These are phyloP conservation scores for Chaetomium globosum DNA, from an alignment of 2,329 filamentous ascomycete species.

Conservation along the genomic window DNA sequence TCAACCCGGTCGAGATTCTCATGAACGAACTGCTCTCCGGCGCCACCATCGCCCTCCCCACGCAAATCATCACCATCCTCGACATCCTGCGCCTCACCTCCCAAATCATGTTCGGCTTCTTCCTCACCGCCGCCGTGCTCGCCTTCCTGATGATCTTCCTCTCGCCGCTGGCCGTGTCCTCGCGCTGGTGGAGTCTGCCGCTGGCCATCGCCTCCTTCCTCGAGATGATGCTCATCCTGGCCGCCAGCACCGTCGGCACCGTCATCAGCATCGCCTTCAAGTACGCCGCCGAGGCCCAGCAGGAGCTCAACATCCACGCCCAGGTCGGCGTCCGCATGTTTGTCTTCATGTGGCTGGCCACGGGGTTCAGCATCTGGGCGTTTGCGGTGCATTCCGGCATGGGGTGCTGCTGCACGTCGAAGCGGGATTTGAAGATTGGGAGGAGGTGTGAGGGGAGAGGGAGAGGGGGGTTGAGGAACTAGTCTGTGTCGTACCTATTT, in stretches of 20 bases:
- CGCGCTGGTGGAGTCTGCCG: conserved; percentile 65
- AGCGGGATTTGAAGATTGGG: conserved; percentile 54
- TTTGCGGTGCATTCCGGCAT: conserved; percentile 74
- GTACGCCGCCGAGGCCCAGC: conserved; percentile 70
- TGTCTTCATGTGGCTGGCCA: conserved; percentile 85
- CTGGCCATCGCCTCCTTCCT: conserved; percentile 70
- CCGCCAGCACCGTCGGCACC: conserved; percentile 74
- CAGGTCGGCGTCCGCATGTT: conserved; percentile 74
- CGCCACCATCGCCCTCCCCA: conserved; percentile 79
- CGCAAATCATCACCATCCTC: conserved; percentile 72
- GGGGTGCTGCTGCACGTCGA: conserved; percentile 72
- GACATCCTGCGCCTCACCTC: conserved; percentile 73
- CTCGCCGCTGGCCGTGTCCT: conserved; percentile 57
- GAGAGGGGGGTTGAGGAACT: conserved; percentile 21
- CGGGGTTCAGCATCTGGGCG: conserved; percentile 66
- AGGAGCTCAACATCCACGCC: conserved; percentile 75
- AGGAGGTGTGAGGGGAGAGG: conserved; percentile 37
- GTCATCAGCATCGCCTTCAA: conserved; percentile 82
- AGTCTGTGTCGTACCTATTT: neutral
- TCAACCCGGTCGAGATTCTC: conserved; percentile 84
- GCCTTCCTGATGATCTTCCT: conserved; percentile 72
- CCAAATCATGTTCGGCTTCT: conserved; percentile 87
- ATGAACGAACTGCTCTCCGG: conserved; percentile 78
- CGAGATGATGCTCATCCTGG: conserved; percentile 66
- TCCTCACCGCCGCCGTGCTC: conserved; percentile 71